These are phyloP conservation scores for Fragaria iinumae DNA, from an alignment of 306 rosid species.

Conservation along the genomic window DNA sequence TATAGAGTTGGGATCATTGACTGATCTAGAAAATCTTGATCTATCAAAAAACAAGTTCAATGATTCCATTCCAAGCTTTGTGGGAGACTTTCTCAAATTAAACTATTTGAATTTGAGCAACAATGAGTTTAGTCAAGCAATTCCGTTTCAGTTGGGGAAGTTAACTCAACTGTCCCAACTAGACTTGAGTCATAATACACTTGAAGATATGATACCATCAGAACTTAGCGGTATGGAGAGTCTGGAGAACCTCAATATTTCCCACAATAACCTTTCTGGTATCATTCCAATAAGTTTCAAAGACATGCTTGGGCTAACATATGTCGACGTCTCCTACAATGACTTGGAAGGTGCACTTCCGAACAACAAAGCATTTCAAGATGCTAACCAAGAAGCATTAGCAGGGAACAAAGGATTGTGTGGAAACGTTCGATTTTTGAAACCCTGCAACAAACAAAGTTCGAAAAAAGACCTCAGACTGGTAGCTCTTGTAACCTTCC, in stretches of 20 bases:
- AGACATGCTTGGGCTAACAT: not conserved
- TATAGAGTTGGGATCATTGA: not conserved
- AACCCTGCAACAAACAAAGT: not conserved
- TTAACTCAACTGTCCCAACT: not conserved
- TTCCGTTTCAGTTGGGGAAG: not conserved
- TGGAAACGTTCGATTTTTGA: not conserved
- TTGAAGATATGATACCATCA: not conserved
- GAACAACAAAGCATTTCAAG: not conserved
- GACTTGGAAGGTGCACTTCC: slow-evolving; percentile 13
- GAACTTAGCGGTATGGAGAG: not conserved
- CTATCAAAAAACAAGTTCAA: not conserved
- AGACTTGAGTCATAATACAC: not conserved
- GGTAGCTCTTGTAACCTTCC: not conserved
- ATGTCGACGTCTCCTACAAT: not conserved
- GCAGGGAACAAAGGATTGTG: not conserved
- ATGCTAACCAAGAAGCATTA: not conserved
- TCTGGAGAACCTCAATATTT: not conserved
- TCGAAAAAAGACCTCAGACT: not conserved
- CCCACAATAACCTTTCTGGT: slow-evolving; percentile 9
- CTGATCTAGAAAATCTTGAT: not conserved
- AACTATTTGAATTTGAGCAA: slow-evolving; percentile 7
- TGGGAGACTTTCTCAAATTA: not conserved
- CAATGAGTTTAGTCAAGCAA: not conserved
- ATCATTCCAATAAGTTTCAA: not conserved
- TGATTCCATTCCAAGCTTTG: not conserved